Base-by-base conservation (phyloP, 495 filamentous ascomycete species). In the Aspergillus sparsus region DNA sequence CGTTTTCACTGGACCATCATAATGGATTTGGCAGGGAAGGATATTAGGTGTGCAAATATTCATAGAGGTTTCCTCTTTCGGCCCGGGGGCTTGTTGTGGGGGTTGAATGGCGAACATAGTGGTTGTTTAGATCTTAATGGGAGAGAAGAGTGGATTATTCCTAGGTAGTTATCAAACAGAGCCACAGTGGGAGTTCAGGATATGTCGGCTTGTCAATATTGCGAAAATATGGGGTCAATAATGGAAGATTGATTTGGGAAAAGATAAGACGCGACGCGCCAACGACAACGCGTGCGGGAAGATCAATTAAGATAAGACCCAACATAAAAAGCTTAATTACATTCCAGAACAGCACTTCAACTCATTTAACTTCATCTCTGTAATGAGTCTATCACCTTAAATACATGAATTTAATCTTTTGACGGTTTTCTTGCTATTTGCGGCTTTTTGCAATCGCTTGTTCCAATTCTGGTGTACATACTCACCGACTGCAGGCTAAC, bases 1-100 rank as follows among this genome's bases (percentile, higher is more conserved):
- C 2, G 86, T 82, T 13, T 86, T 80, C 49, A 92, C 77, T 10
- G 85, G 75, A 6, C 93, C 93, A 68, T 89, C 83, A 68, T 95
- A 86, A 64, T 93, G 82, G 65, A 98, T 85, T 54, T 83, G 82
- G 66, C 92, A 96, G 7, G 93, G 93, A 16, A 98, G 83, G 42
- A 98, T 76, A 71, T 98, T 89, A 0, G 91, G 87, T 2, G 81
- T 88, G 58, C 80, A 82, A 44, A 57, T 55, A 5, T 67, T 36
- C 2, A 51, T 55, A 3, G 67, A 58, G 5, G 52, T 41, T 4
- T 63, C 42, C 18, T 59, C 53, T 13, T 62, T 61, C n/a, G 66
- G 53, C 50, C 60, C 53, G 32, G 66, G 49, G 39, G 55, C 60
- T 52, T 65, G 55, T 53, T 68, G 69, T 52, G 62, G 54, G 47